Evolutionary conservation across 345 rosid species (phyloP).

Genomic region (Nephelium lappaceum): DNA sequence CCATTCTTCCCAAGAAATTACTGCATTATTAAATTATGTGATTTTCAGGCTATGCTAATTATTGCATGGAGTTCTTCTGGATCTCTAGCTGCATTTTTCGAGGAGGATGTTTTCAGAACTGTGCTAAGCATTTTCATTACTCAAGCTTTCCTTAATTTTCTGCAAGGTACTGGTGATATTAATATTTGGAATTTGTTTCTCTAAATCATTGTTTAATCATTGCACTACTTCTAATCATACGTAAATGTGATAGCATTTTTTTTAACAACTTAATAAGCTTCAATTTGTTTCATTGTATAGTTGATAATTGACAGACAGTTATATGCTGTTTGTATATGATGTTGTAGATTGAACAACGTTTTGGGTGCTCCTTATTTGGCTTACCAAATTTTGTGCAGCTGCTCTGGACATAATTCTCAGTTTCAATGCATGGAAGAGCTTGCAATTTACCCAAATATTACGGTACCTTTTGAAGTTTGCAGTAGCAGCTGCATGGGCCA

Average conservation of each 20-base stretch:
- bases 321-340: conserved; percentile 13
- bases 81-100: conserved; percentile 64
- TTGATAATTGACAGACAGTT: conserved; percentile 8
- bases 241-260: conserved; percentile 8
- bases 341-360: conserved; percentile 6
- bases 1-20: conserved; percentile 21
- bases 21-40: conserved; percentile 18
- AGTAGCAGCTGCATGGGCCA: conserved; percentile 84
- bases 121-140: conserved; percentile 89
- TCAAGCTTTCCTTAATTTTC: conserved; percentile 79
- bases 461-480: conserved; percentile 78
- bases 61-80: conserved; percentile 80
- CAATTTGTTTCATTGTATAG: conserved; percentile 3
- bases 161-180: conserved; percentile 62
- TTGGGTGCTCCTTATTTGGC: conserved; percentile 10
- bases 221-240: conserved; percentile 12
- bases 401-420: conserved; percentile 80
- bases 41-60: conserved; percentile 85
- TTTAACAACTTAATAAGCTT: conserved; percentile 19
- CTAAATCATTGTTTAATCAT: not conserved
- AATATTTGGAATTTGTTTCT: conserved; percentile 6
- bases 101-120: conserved; percentile 56
- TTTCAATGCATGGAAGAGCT: conserved; percentile 83
- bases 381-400: conserved; percentile 47
- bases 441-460: conserved; percentile 71